Base-by-base conservation (phyloP, 2,329 filamentous ascomycete species). In the Aspergillus pseudoviridinutans region DNA sequence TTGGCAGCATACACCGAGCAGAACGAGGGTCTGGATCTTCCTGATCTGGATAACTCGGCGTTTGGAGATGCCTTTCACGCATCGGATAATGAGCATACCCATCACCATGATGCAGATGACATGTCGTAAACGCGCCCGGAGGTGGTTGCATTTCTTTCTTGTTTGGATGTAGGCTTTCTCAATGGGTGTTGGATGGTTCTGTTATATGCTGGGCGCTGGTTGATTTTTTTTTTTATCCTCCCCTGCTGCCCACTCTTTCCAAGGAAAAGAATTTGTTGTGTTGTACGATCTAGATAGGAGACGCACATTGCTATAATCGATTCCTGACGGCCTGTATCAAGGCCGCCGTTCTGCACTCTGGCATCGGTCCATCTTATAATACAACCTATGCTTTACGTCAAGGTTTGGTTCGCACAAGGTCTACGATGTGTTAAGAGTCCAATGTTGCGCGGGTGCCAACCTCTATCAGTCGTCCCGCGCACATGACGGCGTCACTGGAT, bases 21-120 rank as follows among this genome's bases (percentile, higher is more conserved):
- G 14, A 80, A 83, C 52, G 80, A 80, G 55, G 75, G 75, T 3
- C 72, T 80, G 3, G 80, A 81, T 62, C 70, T 82, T 46, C 84
- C 82, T 8, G 88, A 87, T 61, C 83, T 91, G 78, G 88, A 91
- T 50, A 88, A 92, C 67, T 91, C 87, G 38, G 90, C 89, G 1
- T 94, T 94, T 76, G 90, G 89, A 2, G 89, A 94, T 65, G 90
- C 90, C 0, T 91, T 93, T 74, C 89, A 92, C 61, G 79, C 78
- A 17, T 80, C 80, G 50, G 79, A 82, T 60, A 75, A 76, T 57
- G 74, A 78, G 56, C 68, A 73, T 59, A 71, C 65, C n/a, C 71
- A 76, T 58, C 68, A 74, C 57, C 73, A 69, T 44, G 74, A 77
- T 49, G 68, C 69, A 4, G 74, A 76, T 51, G 74, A 77, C 22